phyloP scores from a whole-genome alignment of 257 asterid species.

The Ocimum tenuiflorum region DNA sequence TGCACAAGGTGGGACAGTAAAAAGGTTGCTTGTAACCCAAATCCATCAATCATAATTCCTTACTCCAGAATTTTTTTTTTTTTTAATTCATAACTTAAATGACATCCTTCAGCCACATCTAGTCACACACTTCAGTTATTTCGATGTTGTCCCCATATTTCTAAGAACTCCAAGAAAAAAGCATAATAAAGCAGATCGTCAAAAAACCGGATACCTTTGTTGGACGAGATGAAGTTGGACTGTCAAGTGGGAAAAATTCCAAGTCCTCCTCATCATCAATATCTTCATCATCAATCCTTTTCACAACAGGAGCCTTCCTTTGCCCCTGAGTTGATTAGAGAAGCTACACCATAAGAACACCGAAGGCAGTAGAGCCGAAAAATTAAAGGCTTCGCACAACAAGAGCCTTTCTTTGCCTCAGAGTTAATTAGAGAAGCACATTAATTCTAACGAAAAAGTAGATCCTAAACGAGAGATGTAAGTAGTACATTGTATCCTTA shows the following conservation, averaged over 20 bases:
- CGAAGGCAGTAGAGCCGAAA: not conserved
- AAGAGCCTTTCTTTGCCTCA: conserved; percentile 40
- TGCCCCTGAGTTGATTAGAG: conserved; percentile 35
- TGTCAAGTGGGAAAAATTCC: conserved; percentile 10
- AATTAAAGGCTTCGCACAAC: not conserved
- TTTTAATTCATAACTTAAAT: not conserved
- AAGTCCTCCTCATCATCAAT: conserved; percentile 38
- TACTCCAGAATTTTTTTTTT: too few species aligned
- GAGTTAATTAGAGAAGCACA: conserved; percentile 6
- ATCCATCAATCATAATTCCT: too few species aligned
- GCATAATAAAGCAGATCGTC: not conserved
- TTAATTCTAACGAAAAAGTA: not conserved
- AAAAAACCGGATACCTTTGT: conserved; percentile 37
- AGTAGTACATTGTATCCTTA: conserved; percentile 7
- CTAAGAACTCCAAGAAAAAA: not conserved
- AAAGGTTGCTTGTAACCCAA: too few species aligned
- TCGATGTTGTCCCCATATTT: not conserved
- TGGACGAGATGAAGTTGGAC: conserved; percentile 23
- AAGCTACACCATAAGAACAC: conserved; percentile 1
- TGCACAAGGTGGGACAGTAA: too few species aligned
- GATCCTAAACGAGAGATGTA: not conserved
- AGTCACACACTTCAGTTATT: not conserved
- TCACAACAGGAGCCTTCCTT: conserved; percentile 28
- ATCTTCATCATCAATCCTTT: conserved; percentile 62
- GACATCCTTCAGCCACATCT: not conserved